phyloP scores from a whole-genome alignment of 1,284 basidiomycete genomes.

The Moesziomyces antarcticus region DNA sequence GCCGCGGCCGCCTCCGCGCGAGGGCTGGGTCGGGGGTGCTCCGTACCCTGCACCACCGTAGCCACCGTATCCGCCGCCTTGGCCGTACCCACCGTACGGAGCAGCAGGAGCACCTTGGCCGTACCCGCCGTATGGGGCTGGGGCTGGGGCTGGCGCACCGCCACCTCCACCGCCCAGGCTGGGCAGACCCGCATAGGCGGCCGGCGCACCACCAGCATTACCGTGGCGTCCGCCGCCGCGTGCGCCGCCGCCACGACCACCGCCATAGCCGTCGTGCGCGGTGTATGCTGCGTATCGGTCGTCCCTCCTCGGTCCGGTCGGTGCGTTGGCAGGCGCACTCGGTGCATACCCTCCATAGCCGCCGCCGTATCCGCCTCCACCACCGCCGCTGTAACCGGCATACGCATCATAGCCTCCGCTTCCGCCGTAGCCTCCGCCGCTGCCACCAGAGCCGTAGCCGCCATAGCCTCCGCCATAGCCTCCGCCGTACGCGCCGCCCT shows the following conservation, averaged over 20 bases:
- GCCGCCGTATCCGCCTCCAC: slow-evolving; percentile 16
- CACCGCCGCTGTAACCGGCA: slow-evolving; percentile 15
- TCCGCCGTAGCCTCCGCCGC: slow-evolving; percentile 6
- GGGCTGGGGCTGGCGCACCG: slow-evolving; percentile 5
- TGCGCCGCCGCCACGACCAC: slow-evolving; percentile 17
- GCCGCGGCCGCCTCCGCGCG: slow-evolving; percentile 18
- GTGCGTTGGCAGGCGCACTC: slow-evolving; percentile 7
- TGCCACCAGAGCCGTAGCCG: slow-evolving; percentile 16
- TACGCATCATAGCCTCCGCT: slow-evolving; percentile 21
- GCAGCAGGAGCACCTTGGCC: slow-evolving; percentile 5
- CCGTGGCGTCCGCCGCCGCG: slow-evolving; percentile 7
- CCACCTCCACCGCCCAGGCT: slow-evolving; percentile 24
- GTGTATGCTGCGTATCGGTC: slow-evolving; percentile 40
- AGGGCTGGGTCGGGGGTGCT: not conserved
- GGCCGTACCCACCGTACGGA: slow-evolving; percentile 22
- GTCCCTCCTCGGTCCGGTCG: slow-evolving; percentile 13
- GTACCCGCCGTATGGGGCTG: slow-evolving; percentile 39
- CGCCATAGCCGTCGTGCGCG: slow-evolving; percentile 6
- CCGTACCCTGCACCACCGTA: slow-evolving; percentile 35
- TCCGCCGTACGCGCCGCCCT: slow-evolving; percentile 24
- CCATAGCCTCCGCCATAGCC: slow-evolving; percentile 13
- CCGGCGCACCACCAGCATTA: slow-evolving; percentile 3
- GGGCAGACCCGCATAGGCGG: slow-evolving; percentile 24
- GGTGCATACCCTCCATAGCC: not conserved
- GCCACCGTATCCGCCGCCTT: slow-evolving; percentile 18